These are phyloP conservation scores for Exophiala aquamarina DNA, from an alignment of 2,329 filamentous ascomycete species.

Conservation along the genomic window DNA sequence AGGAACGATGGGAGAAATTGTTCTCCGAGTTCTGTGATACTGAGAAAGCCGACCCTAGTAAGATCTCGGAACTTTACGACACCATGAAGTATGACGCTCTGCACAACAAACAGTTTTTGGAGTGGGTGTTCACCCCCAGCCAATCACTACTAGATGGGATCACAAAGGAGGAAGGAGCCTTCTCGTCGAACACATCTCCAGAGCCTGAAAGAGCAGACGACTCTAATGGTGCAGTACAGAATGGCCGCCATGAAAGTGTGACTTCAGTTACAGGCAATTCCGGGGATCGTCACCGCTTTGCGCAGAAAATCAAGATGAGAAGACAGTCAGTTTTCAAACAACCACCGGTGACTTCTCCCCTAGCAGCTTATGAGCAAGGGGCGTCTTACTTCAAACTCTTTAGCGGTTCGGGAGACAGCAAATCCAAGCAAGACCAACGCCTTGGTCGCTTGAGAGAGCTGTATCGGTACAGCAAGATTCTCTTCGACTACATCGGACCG, in stretches of 20 bases:
- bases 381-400: constrained; percentile 84
- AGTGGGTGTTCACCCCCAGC: constrained; percentile 92
- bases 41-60: constrained; percentile 97
- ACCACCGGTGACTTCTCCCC: constrained; percentile 41
- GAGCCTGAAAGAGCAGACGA: constrained; percentile 23
- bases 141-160: constrained; percentile 51
- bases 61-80: constrained; percentile 97
- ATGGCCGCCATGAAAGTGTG: constrained; percentile 19
- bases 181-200: constrained; percentile 18
- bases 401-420: constrained; percentile 70
- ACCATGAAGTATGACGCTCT: constrained; percentile 99
- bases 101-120: constrained; percentile 92
- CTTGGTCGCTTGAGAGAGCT: constrained; percentile 88
- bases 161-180: constrained; percentile 23
- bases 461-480: constrained; percentile 87
- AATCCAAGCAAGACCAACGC: constrained; percentile 77
- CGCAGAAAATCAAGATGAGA: constrained; percentile 49
- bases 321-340: constrained; percentile 42
- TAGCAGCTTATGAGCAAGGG: constrained; percentile 62
- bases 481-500: constrained; percentile 98
- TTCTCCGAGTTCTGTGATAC: constrained; percentile 95
- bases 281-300: constrained; percentile 36
- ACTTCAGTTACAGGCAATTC: constrained; percentile 7
- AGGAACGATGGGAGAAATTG: constrained; percentile 96
- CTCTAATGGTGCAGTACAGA: constrained; percentile 4